Base-by-base conservation (phyloP, 1,284 basidiomycete genomes). In the Ustilago bromivora region DNA sequence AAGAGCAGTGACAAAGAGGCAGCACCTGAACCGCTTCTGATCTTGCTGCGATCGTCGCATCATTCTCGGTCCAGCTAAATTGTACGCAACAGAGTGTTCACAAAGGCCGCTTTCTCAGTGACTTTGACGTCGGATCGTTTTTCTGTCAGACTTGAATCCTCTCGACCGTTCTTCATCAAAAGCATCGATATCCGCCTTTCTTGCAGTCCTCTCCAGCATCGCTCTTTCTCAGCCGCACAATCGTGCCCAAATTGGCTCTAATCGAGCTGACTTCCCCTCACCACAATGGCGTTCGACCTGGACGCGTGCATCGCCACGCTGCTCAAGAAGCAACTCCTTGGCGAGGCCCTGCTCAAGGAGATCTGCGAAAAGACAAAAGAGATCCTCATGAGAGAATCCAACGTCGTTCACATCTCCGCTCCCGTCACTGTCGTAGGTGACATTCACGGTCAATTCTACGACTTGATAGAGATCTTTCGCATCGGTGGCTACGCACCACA, bases 361-460 rank as follows among this genome's bases (percentile, higher is more conserved):
- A 85, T 86, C 52, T 86, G 84, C 78, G 83, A 85, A 71, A 85
- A 85, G 71, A 84, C 84, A 9, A 85, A 85, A 55, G 85, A 86
- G 78, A 94, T 99, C 1, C 91, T 99, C 69, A 99, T 99, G 97
- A 90, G 94, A 78, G 97, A 99, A 88, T 95, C 93, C 76, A 99
- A 99, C 85, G 97, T 99, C 67, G 95, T 99, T 13, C 97, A 99
- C 85, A 94, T 99, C 81, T 92, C 92, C 73, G 93, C 96, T 1
- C 97, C 97, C n/a, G 95, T 99, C 52, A 99, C 97, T 1, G 97
- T 99, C 35, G 96, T 99, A 35, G 97, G 97, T 62, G 97, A 99
- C 87, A 99, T 99, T 63, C 96, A 99, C 87, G 96, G 95, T 9
- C 74, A 99, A 90, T 99, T 99, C 88, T 97, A 99, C 89, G 97